Base-by-base conservation (phyloP, 306 rosid species). In the Vigna unguiculata region DNA sequence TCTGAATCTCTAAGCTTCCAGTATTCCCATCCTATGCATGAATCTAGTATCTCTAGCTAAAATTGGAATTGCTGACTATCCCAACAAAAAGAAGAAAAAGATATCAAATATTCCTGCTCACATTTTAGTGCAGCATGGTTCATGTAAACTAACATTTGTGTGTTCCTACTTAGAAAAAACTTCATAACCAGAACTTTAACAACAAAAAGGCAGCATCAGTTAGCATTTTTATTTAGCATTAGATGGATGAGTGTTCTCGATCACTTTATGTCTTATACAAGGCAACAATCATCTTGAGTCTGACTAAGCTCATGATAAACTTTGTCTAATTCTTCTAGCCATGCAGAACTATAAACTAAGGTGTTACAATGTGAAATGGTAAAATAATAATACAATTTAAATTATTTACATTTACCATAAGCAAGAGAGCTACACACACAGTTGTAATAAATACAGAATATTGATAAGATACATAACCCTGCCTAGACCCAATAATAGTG, bases 1-100 rank as follows among this genome's bases (percentile, higher is more conserved):
- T 62, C 2, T 32, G 53, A 52, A 69, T 64, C 30, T 77, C 59
- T 66, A 40, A 25, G 47, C 16, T 66, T 66, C 67, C 20, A 24
- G 47, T 67, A 67, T 51, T 16, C 13, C 58, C 57, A 54, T 38
- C 77, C 41, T 38, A 9, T 54, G 25, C 16, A 38, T 40, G 77
- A 7, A 15, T 7, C 67, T 21, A 7, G 65, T 38, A 38, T 11
- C 46, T 55, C 40, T 16, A 25, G 45, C 43, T 59, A 15, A 22
- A 65, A 34, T 38, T 64, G 30, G 69, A 63, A 63, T 60, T 38
- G n/a, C 16, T 63, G 28, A 17, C 49, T 63, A 36, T 36, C 46
- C 70, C 67, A 60, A 32, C 6, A 34, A 34, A 7, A 38, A 38
- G 69, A 63, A 17, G 6, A 34, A 60, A 34, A 64, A 38, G 49